Conservation (phyloP, 768 basidiomycete species). For the Mycena haematopus region DNA sequence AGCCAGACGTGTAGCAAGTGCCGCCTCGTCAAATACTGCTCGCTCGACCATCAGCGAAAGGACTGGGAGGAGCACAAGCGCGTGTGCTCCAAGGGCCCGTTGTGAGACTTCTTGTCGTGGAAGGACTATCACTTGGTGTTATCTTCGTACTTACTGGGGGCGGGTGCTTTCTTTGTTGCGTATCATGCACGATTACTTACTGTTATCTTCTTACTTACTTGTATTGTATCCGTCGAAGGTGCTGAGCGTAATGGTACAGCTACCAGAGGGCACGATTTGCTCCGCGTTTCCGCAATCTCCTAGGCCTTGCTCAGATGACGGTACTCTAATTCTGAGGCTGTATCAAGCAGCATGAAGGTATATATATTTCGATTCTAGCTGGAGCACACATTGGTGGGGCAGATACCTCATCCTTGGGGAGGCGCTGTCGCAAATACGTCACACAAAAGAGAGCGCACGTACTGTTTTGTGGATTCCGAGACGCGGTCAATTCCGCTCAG, state of each 20-base stretch:
- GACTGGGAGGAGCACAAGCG: conserved; percentile 83
- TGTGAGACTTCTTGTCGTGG: not conserved
- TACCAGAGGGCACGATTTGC: no score
- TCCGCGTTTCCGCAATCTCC: no score
- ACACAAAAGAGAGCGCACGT: not conserved
- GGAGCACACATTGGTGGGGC: no score
- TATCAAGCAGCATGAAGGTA: not conserved
- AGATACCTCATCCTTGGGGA: no score
- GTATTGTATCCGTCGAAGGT: no score
- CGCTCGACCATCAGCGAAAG: conserved; percentile 72
- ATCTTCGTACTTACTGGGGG: no score
- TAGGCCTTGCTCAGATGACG: no score
- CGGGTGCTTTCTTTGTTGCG: not conserved
- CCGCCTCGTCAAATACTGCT: conserved; percentile 80
- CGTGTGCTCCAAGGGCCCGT: conserved; percentile 53
- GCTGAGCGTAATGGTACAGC: no score
- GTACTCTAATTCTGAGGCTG: no score
- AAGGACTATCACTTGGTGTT: not conserved
- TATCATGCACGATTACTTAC: conserved; percentile 19
- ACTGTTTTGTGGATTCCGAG: conserved; percentile 22
- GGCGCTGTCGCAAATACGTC: no score
- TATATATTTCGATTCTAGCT: no score
- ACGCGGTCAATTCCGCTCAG: conserved; percentile 10
- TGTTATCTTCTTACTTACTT: conserved; percentile 13
- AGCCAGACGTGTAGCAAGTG: conserved; percentile 80